These are phyloP conservation scores for Rhizoctonia solani DNA, from an alignment of 1,284 basidiomycete species.

Conservation along the genomic window DNA sequence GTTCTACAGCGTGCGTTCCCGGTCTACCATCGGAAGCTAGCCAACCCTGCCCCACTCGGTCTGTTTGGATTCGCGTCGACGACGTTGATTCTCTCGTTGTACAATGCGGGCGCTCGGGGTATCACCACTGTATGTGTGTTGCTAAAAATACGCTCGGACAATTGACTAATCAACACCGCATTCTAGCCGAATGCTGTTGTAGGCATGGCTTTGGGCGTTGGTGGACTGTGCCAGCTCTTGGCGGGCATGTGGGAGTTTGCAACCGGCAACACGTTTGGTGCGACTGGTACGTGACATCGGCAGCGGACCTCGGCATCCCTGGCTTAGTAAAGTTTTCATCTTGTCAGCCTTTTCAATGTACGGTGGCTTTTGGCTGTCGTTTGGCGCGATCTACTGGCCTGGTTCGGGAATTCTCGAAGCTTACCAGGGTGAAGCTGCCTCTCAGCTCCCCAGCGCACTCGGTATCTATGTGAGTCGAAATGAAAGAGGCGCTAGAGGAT, in stretches of 20 bases:
- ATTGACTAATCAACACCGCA: slow-evolving; percentile 47
- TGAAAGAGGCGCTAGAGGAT: slow-evolving; percentile 17
- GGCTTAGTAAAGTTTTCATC: slow-evolving; percentile 56
- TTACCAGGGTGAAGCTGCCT: slow-evolving; percentile 42
- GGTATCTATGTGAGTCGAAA: slow-evolving; percentile 51
- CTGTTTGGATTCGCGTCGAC: slow-evolving; percentile 53
- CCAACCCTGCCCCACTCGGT: slow-evolving; percentile 57
- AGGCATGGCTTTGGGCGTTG: slow-evolving; percentile 42
- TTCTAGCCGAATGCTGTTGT: slow-evolving; percentile 47
- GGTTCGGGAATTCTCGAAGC: slow-evolving; percentile 47
- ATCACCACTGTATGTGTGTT: slow-evolving; percentile 49
- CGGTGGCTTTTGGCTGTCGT: slow-evolving; percentile 48
- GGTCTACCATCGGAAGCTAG: slow-evolving; percentile 48
- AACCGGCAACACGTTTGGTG: slow-evolving; percentile 52
- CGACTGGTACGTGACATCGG: slow-evolving; percentile 43
- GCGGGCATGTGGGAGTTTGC: slow-evolving; percentile 43
- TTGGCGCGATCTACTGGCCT: slow-evolving; percentile 43
- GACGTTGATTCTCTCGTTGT: slow-evolving; percentile 54
- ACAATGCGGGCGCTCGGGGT: slow-evolving; percentile 47
- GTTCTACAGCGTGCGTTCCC: slow-evolving; percentile 7
- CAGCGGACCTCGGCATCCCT: slow-evolving; percentile 48
- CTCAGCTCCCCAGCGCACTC: slow-evolving; percentile 47
- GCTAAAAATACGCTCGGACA: slow-evolving; percentile 53
- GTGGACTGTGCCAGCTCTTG: slow-evolving; percentile 50
- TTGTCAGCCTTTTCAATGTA: slow-evolving; percentile 52